These are phyloP conservation scores for Pseudovirgaria hyperparasitica DNA, from an alignment of 2,329 filamentous ascomycete genomes.

Conservation along the genomic window DNA sequence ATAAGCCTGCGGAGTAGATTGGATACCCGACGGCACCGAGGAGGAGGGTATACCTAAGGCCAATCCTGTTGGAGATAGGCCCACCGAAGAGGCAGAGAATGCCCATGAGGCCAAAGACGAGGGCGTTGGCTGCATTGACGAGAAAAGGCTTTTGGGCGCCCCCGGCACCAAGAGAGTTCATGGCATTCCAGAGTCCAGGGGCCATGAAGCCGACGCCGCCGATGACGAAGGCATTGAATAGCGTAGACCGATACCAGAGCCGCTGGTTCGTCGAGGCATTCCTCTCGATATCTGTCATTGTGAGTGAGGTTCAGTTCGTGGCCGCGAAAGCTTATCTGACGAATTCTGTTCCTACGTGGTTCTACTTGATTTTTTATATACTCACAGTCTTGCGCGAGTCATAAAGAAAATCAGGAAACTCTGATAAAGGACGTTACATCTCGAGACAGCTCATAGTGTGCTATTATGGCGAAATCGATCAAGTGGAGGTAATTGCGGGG, in stretches of 20 bases:
- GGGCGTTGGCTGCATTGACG: constrained; percentile 39
- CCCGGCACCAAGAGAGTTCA: constrained; percentile 41
- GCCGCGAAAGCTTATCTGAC: too few relatives aligned
- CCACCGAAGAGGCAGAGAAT: constrained; percentile 36
- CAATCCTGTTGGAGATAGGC: constrained; percentile 37
- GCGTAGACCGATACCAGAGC: constrained; percentile 37
- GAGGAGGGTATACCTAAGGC: constrained; percentile 32
- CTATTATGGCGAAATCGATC: too few relatives aligned
- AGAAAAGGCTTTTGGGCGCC: constrained; percentile 40
- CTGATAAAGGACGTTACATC: too few relatives aligned
- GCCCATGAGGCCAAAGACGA: constrained; percentile 36
- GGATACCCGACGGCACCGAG: constrained; percentile 36
- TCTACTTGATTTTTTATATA: too few relatives aligned
- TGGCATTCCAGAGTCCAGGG: constrained; percentile 42
- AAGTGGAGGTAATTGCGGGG: too few relatives aligned
- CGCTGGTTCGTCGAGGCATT: constrained; percentile 1
- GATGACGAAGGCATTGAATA: constrained; percentile 43
- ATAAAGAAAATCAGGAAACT: too few relatives aligned
- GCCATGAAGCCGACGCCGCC: constrained; percentile 40
- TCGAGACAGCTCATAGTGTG: too few relatives aligned
- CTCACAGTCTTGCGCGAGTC: too few relatives aligned
- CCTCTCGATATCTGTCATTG: too few relatives aligned
- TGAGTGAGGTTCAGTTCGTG: too few relatives aligned
- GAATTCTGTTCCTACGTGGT: too few relatives aligned
- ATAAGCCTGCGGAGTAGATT: constrained; percentile 35